phyloP scores from a whole-genome alignment of 2,329 filamentous ascomycete genomes.

The Talaromyces islandicus region DNA sequence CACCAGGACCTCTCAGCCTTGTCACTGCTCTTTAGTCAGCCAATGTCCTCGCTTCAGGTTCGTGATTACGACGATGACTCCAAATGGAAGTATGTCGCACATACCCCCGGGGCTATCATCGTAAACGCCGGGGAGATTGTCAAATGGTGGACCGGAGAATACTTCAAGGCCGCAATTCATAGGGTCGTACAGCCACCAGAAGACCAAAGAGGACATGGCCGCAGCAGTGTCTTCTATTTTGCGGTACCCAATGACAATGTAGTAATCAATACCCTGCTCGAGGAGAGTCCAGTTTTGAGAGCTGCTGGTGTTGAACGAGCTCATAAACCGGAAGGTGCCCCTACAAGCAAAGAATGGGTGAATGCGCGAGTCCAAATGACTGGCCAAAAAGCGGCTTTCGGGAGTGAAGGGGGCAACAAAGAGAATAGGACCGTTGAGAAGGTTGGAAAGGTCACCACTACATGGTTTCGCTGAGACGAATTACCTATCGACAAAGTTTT shows the following conservation, averaged over 20 bases:
- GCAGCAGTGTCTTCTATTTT: not conserved
- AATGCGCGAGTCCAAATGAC: not conserved
- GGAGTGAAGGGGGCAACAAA: not conserved
- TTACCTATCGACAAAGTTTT: not conserved
- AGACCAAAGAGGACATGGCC: not conserved
- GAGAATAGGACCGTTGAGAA: not conserved
- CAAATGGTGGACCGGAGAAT: not conserved
- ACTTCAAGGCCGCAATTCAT: slow-evolving; percentile 1
- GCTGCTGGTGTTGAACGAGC: not conserved
- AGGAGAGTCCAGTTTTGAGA: not conserved
- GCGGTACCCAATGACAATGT: not conserved
- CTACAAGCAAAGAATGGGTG: slow-evolving; percentile 1
- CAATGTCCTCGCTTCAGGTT: not conserved
- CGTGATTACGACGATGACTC: not conserved
- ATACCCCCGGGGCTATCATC: not conserved
- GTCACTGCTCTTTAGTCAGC: not conserved
- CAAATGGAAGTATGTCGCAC: not conserved
- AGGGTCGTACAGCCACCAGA: not conserved
- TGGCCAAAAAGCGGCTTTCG: not conserved
- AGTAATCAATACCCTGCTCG: not conserved
- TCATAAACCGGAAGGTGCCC: not conserved
- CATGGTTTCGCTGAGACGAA: not conserved
- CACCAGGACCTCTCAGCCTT: not conserved
- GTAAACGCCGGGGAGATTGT: not conserved
- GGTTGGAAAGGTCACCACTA: not conserved